Conservation (phyloP, 441 rosid genomes). For the Geranium incanum region DNA sequence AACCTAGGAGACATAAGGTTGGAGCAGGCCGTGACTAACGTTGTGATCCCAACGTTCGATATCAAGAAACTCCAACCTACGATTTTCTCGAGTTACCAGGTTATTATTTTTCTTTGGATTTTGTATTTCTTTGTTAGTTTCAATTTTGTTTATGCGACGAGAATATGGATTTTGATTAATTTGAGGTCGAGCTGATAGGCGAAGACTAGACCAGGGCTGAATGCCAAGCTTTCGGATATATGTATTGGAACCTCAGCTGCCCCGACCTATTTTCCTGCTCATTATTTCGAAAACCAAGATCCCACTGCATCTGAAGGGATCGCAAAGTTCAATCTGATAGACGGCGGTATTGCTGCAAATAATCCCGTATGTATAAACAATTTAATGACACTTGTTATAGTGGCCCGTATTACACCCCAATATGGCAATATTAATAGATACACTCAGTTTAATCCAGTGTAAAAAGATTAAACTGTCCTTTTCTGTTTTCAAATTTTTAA, state of each 20-base stretch:
- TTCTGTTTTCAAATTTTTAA: too few relatives aligned
- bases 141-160: not conserved
- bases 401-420: too few relatives aligned
- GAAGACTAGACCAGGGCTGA: not conserved
- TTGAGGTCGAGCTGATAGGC: not conserved
- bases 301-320: slow-evolving; percentile 5
- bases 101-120: slow-evolving; percentile 10
- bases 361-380: slow-evolving; percentile 18
- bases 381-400: not conserved
- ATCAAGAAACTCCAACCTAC: slow-evolving; percentile 65
- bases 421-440: too few relatives aligned
- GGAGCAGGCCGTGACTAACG: slow-evolving; percentile 51
- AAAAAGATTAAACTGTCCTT: too few relatives aligned
- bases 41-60: slow-evolving; percentile 76
- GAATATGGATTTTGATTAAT: too few relatives aligned
- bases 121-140: not conserved
- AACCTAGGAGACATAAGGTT: slow-evolving; percentile 38
- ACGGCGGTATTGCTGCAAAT: slow-evolving; percentile 26
- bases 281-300: slow-evolving; percentile 18
- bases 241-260: slow-evolving; percentile 24
- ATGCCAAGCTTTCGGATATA: slow-evolving; percentile 12
- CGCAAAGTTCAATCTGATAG: slow-evolving; percentile 17
- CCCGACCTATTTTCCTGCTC: slow-evolving; percentile 19
- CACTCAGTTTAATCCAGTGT: too few relatives aligned
- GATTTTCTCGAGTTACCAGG: slow-evolving; percentile 66